Evolutionary conservation across 306 rosid species (phyloP), one percentile per base, ranked within the genome.

Genomic region (Gleditsia sinensis): DNA sequence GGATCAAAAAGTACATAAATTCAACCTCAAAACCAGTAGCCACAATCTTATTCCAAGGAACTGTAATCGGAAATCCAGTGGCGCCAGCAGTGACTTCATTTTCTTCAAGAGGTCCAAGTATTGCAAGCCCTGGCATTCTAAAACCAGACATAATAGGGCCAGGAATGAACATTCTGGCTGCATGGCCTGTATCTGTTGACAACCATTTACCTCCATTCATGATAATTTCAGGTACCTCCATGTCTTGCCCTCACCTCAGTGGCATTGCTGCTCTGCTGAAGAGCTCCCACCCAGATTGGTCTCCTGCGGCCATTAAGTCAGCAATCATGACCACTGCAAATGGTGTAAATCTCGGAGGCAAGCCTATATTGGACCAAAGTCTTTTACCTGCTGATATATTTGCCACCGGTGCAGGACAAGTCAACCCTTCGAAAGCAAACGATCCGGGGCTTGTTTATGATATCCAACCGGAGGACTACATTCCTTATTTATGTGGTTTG

Each of bases 141-240:
- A 83, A 89, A 82, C 94, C 91, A 0, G 88, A 87, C 76, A 83
- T 89, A 21, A 72, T 85, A 46, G 91, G 88, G 17, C 90, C 87
- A 7, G 87, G 88, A 16, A 17, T 79, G 42, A 83, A 68, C 83
- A 89, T 89, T 71, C 59, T 84, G 21, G 89, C 89, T 16, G 87
- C 87, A 40, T 87, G 89, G 92, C 85, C 84, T 1, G 9, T 62
- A 8, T 46, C 88, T 2, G 14, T 82, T 58, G 91, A 73, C 60
- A 75, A 82, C 2, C 34, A 17, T 2, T 9, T 14, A 0, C 70
- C 79, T 3, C 24, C 80, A 25, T 79, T 83, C 34, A 71, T 49
- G 65, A 80, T 84, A 1, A 62, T 84, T 64, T 80, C 84, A 1
- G 86, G 88, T 9, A 88, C 88, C 30, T 88, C 93, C 20, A 84